Conservation (phyloP, 768 basidiomycete genomes). For the Leccinum ochraceum region DNA sequence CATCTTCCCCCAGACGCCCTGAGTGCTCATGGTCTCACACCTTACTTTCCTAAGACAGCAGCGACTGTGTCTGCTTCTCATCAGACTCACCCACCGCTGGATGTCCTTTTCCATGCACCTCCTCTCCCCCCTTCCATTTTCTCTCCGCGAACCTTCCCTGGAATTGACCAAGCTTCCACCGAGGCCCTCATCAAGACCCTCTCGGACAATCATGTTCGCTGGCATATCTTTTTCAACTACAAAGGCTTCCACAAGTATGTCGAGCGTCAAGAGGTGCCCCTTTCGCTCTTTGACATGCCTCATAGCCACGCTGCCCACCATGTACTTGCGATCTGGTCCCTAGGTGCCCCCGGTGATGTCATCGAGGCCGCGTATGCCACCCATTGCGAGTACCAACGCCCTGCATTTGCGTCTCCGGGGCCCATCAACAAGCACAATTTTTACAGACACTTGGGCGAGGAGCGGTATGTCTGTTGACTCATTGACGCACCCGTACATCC, state of each 20-base stretch:
- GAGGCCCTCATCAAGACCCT: constrained; percentile 41
- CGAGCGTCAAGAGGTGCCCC: constrained; percentile 1
- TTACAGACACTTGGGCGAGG: constrained; percentile 56
- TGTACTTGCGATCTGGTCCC: constrained; percentile 55
- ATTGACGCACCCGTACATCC: not conserved
- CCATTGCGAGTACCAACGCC: constrained; percentile 40
- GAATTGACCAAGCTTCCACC: constrained; percentile 39
- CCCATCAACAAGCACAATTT: constrained; percentile 42
- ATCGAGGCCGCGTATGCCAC: constrained; percentile 44
- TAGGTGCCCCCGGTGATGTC: constrained; percentile 51
- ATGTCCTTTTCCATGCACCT: constrained; percentile 25
- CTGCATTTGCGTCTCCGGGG: constrained; percentile 33
- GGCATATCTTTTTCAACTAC: constrained; percentile 56
- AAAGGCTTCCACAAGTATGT: constrained; percentile 36
- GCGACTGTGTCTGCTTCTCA: constrained; percentile 9
- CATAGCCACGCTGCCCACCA: constrained; percentile 59
- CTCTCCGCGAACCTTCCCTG: constrained; percentile 38
- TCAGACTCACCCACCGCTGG: constrained; percentile 14
- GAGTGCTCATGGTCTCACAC: constrained; percentile 21
- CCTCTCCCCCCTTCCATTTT: constrained; percentile 31
- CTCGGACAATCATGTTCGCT: constrained; percentile 51
- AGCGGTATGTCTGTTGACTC: constrained; percentile 40
- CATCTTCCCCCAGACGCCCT: constrained; percentile 21
- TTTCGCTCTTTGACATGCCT: constrained; percentile 19
- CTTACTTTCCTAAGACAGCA: constrained; percentile 25